Percentiles rank a stretch among this genome's conserved stretches.
phyloP scores from a whole-genome alignment of 2,329 filamentous ascomycete species.

The Phaeosphaeriaceae sp. region DNA sequence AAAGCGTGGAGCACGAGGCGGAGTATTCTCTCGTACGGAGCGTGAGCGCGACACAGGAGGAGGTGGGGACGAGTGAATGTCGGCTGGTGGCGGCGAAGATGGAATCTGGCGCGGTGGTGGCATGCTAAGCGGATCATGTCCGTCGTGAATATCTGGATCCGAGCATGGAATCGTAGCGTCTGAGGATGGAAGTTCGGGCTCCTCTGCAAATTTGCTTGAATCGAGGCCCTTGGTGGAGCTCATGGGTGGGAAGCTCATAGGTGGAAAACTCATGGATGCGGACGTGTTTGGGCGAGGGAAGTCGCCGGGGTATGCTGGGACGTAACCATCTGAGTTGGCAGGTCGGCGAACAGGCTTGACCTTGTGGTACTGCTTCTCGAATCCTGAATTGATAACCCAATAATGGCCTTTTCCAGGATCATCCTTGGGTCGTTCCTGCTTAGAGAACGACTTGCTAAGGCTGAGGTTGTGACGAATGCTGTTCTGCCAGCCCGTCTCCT shows the following conservation, averaged over 20 bases:
- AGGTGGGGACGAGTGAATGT: slow-evolving; percentile 91
- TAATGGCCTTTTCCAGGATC: slow-evolving; percentile 98
- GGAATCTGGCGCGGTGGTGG: slow-evolving; percentile 58
- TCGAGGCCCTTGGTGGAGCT: slow-evolving; percentile 54
- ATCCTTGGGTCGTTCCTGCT: slow-evolving; percentile 94
- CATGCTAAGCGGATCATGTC: slow-evolving; percentile 51
- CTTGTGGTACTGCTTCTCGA: slow-evolving; percentile 87
- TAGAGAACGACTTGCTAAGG: slow-evolving; percentile 94
- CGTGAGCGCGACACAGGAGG: slow-evolving; percentile 73
- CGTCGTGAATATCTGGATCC: slow-evolving; percentile 57
- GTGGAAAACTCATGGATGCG: slow-evolving; percentile 44
- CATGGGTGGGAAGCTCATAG: slow-evolving; percentile 42
- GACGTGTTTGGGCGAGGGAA: slow-evolving; percentile 48
- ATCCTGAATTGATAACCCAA: slow-evolving; percentile 90
- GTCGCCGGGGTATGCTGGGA: slow-evolving; percentile 40
- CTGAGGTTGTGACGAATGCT: slow-evolving; percentile 98
- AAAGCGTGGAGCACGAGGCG: slow-evolving; percentile 71
- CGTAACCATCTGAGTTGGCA: slow-evolving; percentile 51
- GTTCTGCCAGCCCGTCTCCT: slow-evolving; percentile 95
- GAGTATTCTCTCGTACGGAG: slow-evolving; percentile 69
- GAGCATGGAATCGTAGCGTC: slow-evolving; percentile 60
- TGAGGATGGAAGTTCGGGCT: slow-evolving; percentile 56
- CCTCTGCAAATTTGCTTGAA: slow-evolving; percentile 58
- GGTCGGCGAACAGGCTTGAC: slow-evolving; percentile 73
- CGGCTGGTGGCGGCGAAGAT: slow-evolving; percentile 72